These are phyloP conservation scores for Exophiala mesophila DNA, from an alignment of 2,329 filamentous ascomycete species.

Conservation along the genomic window DNA sequence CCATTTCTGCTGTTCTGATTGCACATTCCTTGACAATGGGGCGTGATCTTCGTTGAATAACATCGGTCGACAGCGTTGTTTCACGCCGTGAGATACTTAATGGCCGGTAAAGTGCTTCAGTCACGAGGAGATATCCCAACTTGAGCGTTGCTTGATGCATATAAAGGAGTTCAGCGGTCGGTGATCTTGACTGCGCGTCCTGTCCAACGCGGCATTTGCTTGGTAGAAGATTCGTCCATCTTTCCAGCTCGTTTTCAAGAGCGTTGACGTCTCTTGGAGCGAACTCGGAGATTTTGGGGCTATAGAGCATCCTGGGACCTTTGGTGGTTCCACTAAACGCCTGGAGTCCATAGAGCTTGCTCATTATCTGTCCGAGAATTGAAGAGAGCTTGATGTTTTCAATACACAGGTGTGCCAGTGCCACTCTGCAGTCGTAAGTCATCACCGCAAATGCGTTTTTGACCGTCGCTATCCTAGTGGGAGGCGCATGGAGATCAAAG, in stretches of 20 bases:
- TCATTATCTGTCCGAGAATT: neutral
- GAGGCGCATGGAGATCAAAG: neutral
- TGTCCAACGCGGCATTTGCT: neutral
- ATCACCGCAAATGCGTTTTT: neutral
- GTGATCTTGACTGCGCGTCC: neutral
- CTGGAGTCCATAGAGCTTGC: neutral
- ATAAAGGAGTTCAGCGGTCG: neutral
- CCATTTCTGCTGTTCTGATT: neutral
- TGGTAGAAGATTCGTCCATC: neutral
- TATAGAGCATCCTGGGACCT: neutral
- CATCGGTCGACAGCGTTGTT: neutral
- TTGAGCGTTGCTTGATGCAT: neutral
- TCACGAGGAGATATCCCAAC: neutral
- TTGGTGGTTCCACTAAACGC: neutral
- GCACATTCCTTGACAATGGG: neutral
- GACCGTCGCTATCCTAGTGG: neutral
- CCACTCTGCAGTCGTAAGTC: constrained; percentile 1
- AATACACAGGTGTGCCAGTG: constrained; percentile 1
- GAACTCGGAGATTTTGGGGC: neutral
- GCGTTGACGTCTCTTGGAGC: neutral
- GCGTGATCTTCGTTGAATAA: neutral
- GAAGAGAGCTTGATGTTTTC: neutral
- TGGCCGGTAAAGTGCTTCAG: neutral
- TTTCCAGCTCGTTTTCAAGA: constrained; percentile 1
- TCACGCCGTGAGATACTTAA: neutral